Evolutionary conservation across 371 early-diverging fungal species (phyloP).

Genomic region (Mortierella sp.): DNA sequence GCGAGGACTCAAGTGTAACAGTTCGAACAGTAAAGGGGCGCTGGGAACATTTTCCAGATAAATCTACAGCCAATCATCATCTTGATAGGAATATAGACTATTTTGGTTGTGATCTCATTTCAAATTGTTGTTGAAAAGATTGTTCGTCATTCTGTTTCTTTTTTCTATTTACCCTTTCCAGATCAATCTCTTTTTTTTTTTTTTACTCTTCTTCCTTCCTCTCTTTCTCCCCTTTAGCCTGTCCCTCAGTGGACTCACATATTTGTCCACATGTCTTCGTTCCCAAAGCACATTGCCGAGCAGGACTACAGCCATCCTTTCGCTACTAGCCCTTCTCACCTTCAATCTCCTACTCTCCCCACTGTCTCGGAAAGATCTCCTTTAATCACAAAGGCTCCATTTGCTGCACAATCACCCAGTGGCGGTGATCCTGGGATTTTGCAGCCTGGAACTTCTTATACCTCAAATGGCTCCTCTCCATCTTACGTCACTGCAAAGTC

Average conservation of each 20-base stretch:
- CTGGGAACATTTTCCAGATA: too few species aligned
- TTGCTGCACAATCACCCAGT: background rate
- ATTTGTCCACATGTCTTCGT: constrained; percentile 33
- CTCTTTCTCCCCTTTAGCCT: background rate
- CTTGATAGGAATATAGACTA: too few species aligned
- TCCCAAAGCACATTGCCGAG: constrained; percentile 45
- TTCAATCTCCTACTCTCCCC: background rate
- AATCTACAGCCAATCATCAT: too few species aligned
- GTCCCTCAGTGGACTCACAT: too few species aligned
- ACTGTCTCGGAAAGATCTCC: constrained; percentile 33
- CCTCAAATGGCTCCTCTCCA: constrained; percentile 17
- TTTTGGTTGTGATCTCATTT: too few species aligned
- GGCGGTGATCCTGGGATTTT: background rate
- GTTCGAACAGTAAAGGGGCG: too few species aligned
- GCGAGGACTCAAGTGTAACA: too few species aligned
- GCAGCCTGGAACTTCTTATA: constrained; percentile 18
- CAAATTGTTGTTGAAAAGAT: background rate
- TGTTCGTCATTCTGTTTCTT: background rate
- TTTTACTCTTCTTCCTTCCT: constrained; percentile 1
- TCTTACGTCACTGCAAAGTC: constrained; percentile 18
- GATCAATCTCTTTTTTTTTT: background rate
- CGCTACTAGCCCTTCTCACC: constrained; percentile 8
- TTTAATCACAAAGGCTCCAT: constrained; percentile 29
- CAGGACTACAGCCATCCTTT: constrained; percentile 48
- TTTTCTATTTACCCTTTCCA: background rate